phyloP scores from a whole-genome alignment of 2,329 filamentous ascomycete species.

The Colletotrichum lini region DNA sequence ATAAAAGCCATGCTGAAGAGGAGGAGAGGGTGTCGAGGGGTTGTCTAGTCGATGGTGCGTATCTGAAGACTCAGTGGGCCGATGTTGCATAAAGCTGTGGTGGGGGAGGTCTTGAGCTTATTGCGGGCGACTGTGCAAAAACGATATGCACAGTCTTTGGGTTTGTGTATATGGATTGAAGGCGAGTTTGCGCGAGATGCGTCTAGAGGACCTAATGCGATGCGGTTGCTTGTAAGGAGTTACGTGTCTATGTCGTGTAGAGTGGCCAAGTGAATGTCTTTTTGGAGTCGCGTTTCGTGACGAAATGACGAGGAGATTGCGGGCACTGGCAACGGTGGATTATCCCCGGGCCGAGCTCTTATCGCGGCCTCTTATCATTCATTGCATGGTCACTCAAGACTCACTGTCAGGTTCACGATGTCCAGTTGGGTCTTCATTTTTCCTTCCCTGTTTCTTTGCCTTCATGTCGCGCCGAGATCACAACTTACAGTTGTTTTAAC shows the following conservation, averaged over 20 bases:
- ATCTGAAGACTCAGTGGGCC: slow-evolving; percentile 64
- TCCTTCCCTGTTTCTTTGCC: not conserved
- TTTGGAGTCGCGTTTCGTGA: slow-evolving; percentile 34
- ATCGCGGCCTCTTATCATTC: slow-evolving; percentile 19
- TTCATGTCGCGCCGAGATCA: not conserved
- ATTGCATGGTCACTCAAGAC: too few relatives aligned
- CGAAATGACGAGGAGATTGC: slow-evolving; percentile 39
- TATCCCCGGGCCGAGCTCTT: slow-evolving; percentile 39
- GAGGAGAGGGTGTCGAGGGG: slow-evolving; percentile 50
- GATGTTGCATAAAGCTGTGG: slow-evolving; percentile 76
- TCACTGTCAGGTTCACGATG: too few relatives aligned
- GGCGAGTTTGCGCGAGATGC: slow-evolving; percentile 12
- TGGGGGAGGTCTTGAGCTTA: slow-evolving; percentile 50
- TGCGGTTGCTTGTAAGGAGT: slow-evolving; percentile 21
- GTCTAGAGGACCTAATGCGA: slow-evolving; percentile 18
- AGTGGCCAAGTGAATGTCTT: slow-evolving; percentile 30
- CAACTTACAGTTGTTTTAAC: not conserved
- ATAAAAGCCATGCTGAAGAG: slow-evolving; percentile 71
- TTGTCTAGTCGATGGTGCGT: slow-evolving; percentile 55
- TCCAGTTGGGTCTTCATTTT: not conserved
- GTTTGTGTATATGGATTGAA: not conserved
- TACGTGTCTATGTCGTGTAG: slow-evolving; percentile 31
- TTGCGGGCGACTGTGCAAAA: slow-evolving; percentile 64
- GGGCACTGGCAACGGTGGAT: slow-evolving; percentile 31
- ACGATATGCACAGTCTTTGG: slow-evolving; percentile 65